Base-by-base conservation (phyloP, 176 grass and related monocot genomes). In the Puccinellia tenuiflora region DNA sequence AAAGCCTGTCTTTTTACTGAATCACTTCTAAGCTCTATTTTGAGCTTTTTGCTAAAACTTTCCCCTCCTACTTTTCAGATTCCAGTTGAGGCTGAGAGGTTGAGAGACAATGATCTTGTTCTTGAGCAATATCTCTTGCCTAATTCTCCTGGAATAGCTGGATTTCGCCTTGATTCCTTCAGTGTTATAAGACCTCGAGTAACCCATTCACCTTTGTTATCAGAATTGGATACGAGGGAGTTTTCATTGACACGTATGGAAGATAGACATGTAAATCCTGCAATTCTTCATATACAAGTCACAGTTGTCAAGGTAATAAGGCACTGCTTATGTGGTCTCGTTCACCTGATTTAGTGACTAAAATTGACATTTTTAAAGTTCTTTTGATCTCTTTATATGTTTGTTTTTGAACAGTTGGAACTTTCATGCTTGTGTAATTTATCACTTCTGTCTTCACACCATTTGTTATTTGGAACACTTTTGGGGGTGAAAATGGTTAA, bases 91-190 rank as follows among this genome's bases (percentile, higher is more conserved):
- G 89, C 86, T 68, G 96, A 98, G 79, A 92, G 87, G 83, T 79
- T 88, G 63, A 92, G 47, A 86, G 91, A 96, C 85, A 93, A 96
- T 63, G 93, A 98, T 56, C 92, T 98, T 83, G 48, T 96, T 80
- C 75, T 96, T 65, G 96, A 98, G 81, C 96, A 93, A 81, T 93
- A 91, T 77, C 83, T 93, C 21, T 92, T 94, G 74, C 91, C 96
- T 65, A 91, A 82, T 80, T 68, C 86, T 40, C 93, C 96, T 88
- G 91, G 80, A 83, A 79, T 98, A 89, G 93, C 93, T 87, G 96
- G 96, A 88, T 98, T 98, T 73, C 87, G 96, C 22, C 68, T 98
- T 85, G 96, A 96, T 83, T 94, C 84, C 79, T 98, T 98, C 75
- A 92, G 84, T 80, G 87, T 90, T 84, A 88, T 98, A 73, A 90